Base-by-base conservation (phyloP, 805 yeast species). In the Torulaspora microellipsoides region DNA sequence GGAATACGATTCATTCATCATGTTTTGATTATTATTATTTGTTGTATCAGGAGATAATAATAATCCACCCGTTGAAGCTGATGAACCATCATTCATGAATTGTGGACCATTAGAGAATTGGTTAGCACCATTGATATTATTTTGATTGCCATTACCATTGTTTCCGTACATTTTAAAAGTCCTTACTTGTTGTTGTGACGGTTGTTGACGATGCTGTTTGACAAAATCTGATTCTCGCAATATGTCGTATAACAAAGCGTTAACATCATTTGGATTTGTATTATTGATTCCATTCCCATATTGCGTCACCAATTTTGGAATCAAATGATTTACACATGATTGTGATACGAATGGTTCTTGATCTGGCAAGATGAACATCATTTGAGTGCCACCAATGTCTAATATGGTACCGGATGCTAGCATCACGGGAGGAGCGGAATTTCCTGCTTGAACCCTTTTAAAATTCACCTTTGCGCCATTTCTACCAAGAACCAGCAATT, bases 351-450 rank as follows among this genome's bases (percentile, higher is more conserved):
- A 68, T 2, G 96, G 96, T 10, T 80, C 78, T 4, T 86, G 80
- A 62, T 90, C 97, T 1, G 99, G 99, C 52, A 93, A 71, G 31
- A 93, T 93, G 61, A 93, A 93, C 95, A 93, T 91, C 98, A 93
- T 93, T 66, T 93, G 98, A 9, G 96, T 89, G 5, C 97, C 97
- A 13, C 98, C 98, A 36, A 93, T 81, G 57, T 93, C 99, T 45
- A 93, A 67, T 13, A 93, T 80, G 33, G 91, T 85, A n/a, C 99
- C 99, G 1, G 95, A 83, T 40, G 76, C 75, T 43, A 93, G 73
- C 10, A 81, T 75, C 11, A 82, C 74, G 3, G 80, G 71, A 4
- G 69, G 54, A 5, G 68, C 64, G 32, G 66, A 54, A 4, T 73
- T 65, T 4, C 81, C 83, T 27, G 75, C 59, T 14, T 63, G 57